phyloP scores from a whole-genome alignment of 768 basidiomycete species.

The Amylocystis lapponica region DNA sequence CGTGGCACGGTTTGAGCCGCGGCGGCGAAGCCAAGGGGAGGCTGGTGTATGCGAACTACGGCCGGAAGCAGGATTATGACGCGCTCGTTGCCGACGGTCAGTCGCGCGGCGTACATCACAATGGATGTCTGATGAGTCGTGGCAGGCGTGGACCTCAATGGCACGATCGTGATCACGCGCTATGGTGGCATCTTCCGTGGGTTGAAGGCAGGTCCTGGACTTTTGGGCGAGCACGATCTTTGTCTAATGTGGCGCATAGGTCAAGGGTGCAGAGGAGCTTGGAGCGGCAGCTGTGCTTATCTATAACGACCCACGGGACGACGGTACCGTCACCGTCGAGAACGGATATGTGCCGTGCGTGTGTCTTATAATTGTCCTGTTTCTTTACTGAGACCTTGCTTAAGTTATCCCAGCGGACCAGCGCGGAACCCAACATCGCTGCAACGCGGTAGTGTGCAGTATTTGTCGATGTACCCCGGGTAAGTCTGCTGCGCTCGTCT shows the following conservation, averaged over 20 bases:
- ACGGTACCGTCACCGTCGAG: conserved; percentile 67
- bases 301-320: conserved; percentile 82
- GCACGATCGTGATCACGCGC: conserved; percentile 71
- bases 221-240: conserved; percentile 2
- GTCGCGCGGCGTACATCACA: no score
- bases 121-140: not conserved
- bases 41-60: conserved; percentile 77
- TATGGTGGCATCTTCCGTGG: conserved; percentile 81
- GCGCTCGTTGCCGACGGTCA: conserved; percentile 43
- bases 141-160: conserved; percentile 65
- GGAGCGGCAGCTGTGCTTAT: conserved; percentile 78
- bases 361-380: not conserved
- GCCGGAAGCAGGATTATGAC: conserved; percentile 68
- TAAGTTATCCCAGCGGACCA: conserved; percentile 75
- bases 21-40: conserved; percentile 70
- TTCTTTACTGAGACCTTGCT: not conserved
- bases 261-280: conserved; percentile 77
- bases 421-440: conserved; percentile 82
- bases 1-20: conserved; percentile 85
- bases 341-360: conserved; percentile 65
- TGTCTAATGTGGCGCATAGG: conserved; percentile 30
- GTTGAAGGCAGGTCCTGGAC: conserved; percentile 53
- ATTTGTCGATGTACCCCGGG: conserved; percentile 52
- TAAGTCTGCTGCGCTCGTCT: not conserved
- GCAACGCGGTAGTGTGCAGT: conserved; percentile 81